Percentiles rank a stretch among this genome's conserved stretches.
Conservation (phyloP, 352 stramenopile genomes). For the Heterotrichella gracilis region DNA sequence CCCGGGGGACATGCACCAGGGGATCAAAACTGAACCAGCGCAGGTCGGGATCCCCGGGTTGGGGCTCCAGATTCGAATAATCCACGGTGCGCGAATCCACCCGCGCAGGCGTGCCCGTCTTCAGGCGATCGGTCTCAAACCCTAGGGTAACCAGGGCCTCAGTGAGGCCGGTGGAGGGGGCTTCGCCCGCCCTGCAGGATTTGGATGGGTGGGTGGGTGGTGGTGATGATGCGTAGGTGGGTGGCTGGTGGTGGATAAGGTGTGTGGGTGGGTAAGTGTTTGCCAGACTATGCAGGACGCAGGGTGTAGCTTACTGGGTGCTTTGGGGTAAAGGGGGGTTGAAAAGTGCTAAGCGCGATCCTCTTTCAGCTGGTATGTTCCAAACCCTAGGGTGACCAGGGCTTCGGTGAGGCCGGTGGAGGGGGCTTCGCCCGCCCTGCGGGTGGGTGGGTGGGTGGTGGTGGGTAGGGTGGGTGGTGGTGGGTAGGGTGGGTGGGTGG, state of each 20-base stretch:
- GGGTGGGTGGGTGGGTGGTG: no score
- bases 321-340: no score
- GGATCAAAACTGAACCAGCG: not conserved
- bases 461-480: no score
- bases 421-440: not conserved
- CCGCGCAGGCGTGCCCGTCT: conserved; percentile 79
- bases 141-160: not conserved
- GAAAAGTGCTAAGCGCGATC: no score
- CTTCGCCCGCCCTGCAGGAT: not conserved
- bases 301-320: no score
- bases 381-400: not conserved
- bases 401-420: not conserved
- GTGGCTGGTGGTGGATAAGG: no score
- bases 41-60: conserved; percentile 27
- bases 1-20: not conserved
- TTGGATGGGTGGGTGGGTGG: no score
- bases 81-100: conserved; percentile 71
- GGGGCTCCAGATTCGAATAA: conserved; percentile 39
- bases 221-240: no score
- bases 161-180: not conserved
- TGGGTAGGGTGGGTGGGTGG: no score
- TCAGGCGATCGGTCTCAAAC: conserved; percentile 31
- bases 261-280: no score
- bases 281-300: no score
- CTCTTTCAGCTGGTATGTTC: conserved; percentile 48